Base-by-base conservation (phyloP, 257 asterid species). In the Solanum etuberosum region DNA sequence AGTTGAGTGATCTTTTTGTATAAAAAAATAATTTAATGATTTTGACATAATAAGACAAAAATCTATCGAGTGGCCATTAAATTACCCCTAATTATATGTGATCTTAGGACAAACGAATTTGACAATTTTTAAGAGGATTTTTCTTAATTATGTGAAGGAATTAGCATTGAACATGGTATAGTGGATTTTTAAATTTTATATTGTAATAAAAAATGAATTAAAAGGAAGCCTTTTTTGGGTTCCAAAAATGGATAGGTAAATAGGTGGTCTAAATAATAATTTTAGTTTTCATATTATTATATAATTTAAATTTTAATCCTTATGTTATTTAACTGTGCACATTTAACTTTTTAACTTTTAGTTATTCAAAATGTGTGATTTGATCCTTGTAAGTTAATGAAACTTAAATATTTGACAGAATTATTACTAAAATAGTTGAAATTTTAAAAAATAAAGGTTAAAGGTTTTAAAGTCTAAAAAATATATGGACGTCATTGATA, bases 161-260 rank as follows among this genome's bases (percentile, higher is more conserved):
- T 74, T 4, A 74, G 32, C 10, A 11, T 76, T 3, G 5, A n/a
- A 5, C 35, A 74, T 23, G 25, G 59, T 38, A n/a, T n/a, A 40
- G 18, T 74, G 32, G 9, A 23, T 37, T 37, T 7, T 74, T 37
- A 21, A 23, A 11, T 21, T 23, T 71, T 71, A 27, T 48, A 16
- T 3, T 72, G 12, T 35, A 20, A 2, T 9, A 37, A 37, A 37
- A 38, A 23, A 27, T 74, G 21, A 74, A 37, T 14, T 12, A 38
- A 74, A 74, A 74, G 32, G 11, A 86, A 37, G 84, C 91, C 88
- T 86, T 88, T 91, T 85, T 54, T 85, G 73, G 93, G 92, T 91
- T 91, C 90, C 78, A 70, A 34, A 80, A 31, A 46, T 61, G 15
- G 48, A 43, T 34, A 8, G 42, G 25, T 59, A 20, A 54, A 42